Percentiles rank a stretch among this genome's conserved stretches.
Evolutionary conservation across 2,329 filamentous ascomycete species (phyloP).

Genomic region (Aspergillus ibericus): DNA sequence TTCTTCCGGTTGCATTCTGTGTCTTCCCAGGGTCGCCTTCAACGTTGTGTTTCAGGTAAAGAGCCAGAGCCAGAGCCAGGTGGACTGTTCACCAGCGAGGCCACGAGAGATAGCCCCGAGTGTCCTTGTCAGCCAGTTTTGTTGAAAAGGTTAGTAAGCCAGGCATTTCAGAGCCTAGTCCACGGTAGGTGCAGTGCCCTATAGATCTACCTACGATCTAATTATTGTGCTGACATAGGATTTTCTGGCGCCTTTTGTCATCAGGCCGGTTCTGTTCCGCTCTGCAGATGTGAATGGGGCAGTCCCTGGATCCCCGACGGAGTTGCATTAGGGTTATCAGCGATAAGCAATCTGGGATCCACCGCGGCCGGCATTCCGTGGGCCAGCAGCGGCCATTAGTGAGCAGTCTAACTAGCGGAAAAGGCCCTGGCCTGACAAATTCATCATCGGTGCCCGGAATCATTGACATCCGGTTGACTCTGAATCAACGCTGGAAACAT

Average conservation of each 20-base stretch:
- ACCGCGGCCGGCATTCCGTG: background rate
- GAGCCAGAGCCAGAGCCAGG: background rate
- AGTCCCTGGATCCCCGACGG: too few species aligned
- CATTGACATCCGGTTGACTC: too few species aligned
- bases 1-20: background rate
- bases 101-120: background rate
- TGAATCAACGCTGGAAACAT: too few species aligned
- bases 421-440: too few species aligned
- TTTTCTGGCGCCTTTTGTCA: background rate
- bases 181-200: background rate
- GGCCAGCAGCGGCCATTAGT: too few species aligned
- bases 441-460: too few species aligned
- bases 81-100: background rate
- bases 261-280: background rate
- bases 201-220: background rate
- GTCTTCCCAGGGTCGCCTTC: background rate
- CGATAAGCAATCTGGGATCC: background rate
- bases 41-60: background rate
- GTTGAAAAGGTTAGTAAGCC: background rate
- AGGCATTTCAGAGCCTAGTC: background rate
- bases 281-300: background rate
- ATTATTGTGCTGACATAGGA: background rate
- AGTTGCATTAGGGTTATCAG: background rate
- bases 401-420: too few species aligned
- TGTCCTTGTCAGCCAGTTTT: background rate